These are phyloP conservation scores for Solanum sejunctum DNA, from an alignment of 257 asterid species.

Conservation along the genomic window DNA sequence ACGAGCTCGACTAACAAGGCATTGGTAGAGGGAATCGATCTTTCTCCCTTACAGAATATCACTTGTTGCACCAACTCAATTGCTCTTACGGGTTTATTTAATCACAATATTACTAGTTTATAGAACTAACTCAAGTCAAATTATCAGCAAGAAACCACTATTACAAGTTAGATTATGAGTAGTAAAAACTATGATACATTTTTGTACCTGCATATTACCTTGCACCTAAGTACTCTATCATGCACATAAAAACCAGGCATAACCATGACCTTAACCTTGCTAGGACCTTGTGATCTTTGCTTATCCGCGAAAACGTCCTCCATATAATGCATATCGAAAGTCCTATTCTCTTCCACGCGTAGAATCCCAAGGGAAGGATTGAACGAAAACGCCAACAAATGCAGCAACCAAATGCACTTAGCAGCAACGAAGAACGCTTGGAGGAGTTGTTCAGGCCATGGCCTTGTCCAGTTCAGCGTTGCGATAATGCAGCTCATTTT, in stretches of 20 bases:
- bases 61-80: background rate
- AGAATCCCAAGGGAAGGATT: slow-evolving; percentile 37
- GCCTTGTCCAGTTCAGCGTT: slow-evolving; percentile 59
- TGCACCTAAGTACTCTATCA: slow-evolving; percentile 63
- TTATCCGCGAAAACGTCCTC: slow-evolving; percentile 59
- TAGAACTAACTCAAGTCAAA: background rate
- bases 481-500: slow-evolving; percentile 66
- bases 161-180: background rate
- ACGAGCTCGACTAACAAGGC: too few species aligned
- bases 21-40: too few species aligned
- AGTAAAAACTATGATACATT: slow-evolving; percentile 6
- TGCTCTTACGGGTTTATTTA: background rate
- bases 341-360: slow-evolving; percentile 52
- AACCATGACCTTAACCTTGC: slow-evolving; percentile 73
- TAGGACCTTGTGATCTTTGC: slow-evolving; percentile 38
- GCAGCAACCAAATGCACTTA: slow-evolving; percentile 88
- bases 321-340: slow-evolving; percentile 56
- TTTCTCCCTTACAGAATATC: background rate
- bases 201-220: slow-evolving; percentile 77
- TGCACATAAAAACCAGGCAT: slow-evolving; percentile 90
- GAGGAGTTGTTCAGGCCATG: slow-evolving; percentile 93
- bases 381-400: slow-evolving; percentile 82
- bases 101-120: background rate
- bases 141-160: background rate
- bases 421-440: slow-evolving; percentile 86